phyloP scores from a whole-genome alignment of 1,139 yeast species.

The Saccharomyces hybrid region DNA sequence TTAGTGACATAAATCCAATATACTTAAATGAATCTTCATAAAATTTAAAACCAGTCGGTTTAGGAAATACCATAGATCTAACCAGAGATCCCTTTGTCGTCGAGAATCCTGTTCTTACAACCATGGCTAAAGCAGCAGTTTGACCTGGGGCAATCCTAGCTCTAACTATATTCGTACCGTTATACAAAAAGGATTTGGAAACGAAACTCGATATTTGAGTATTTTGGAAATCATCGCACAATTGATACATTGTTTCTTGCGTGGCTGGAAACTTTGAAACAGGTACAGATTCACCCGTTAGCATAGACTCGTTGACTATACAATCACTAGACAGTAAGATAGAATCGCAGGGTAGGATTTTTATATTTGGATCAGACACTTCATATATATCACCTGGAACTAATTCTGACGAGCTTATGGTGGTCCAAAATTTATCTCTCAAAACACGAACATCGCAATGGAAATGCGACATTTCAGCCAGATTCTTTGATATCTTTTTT shows the following conservation, averaged over 20 bases:
- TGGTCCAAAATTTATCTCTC: constrained; percentile 92
- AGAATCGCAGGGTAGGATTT: constrained; percentile 80
- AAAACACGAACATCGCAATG: constrained; percentile 80
- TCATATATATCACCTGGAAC: constrained; percentile 96
- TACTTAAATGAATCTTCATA: constrained; percentile 91
- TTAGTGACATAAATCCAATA: constrained; percentile 85
- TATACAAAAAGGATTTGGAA: constrained; percentile 69
- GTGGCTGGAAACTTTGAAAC: constrained; percentile 71
- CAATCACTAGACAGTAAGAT: constrained; percentile 83
- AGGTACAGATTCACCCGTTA: constrained; percentile 97
- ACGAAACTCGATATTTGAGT: constrained; percentile 56
- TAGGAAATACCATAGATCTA: constrained; percentile 93
- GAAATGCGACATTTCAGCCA: constrained; percentile 66
- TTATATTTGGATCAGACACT: constrained; percentile 74
- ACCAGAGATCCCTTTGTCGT: constrained; percentile 95
- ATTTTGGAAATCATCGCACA: constrained; percentile 46
- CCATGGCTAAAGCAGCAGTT: constrained; percentile 69
- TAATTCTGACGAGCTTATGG: constrained; percentile 65
- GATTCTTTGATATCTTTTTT: constrained; percentile 59
- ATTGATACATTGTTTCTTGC: constrained; percentile 48
- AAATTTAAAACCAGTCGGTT: constrained; percentile 87
- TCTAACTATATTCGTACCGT: constrained; percentile 82
- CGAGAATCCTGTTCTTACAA: constrained; percentile 81
- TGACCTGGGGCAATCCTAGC: constrained; percentile 53
- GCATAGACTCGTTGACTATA: constrained; percentile 89